phyloP scores from a whole-genome alignment of 768 basidiomycete species.

The Pleurotus tuoliensis region DNA sequence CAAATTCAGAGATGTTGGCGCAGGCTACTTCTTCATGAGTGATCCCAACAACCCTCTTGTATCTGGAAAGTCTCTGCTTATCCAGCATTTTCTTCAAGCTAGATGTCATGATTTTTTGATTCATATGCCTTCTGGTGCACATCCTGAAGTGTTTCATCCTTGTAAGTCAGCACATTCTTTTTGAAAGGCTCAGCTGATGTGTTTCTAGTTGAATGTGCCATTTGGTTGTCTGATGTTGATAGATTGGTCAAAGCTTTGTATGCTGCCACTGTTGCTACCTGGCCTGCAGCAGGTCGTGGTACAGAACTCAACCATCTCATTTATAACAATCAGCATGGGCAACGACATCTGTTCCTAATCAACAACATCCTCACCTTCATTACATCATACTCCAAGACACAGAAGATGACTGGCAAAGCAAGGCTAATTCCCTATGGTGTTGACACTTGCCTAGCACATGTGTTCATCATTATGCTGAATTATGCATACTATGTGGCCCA shows the following conservation, averaged over 20 bases:
- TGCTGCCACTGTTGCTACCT: conserved; percentile 10
- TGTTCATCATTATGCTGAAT: neutral
- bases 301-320: conserved; percentile 15
- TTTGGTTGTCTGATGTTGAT: conserved; percentile 5
- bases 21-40: conserved; percentile 1
- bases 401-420: conserved; percentile 3
- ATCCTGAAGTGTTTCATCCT: neutral
- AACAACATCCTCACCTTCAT: conserved; percentile 12
- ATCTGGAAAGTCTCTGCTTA: too few relatives aligned
- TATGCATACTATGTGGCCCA: conserved; percentile 6
- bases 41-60: neutral
- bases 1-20: neutral
- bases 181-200: neutral
- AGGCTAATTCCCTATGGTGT: neutral
- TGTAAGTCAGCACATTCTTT: neutral
- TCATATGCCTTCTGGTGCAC: too few relatives aligned
- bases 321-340: conserved; percentile 2
- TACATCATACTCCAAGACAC: conserved; percentile 14
- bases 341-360: conserved; percentile 11
- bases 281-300: conserved; percentile 15
- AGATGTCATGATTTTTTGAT: too few relatives aligned
- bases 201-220: neutral
- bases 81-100: too few relatives aligned
- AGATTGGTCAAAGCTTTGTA: conserved; percentile 10
- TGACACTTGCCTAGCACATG: neutral